Percentiles rank a stretch among this genome's conserved stretches.
These are phyloP conservation scores for Prunus kanzakura DNA, from an alignment of 306 rosid genomes.

Conservation along the genomic window DNA sequence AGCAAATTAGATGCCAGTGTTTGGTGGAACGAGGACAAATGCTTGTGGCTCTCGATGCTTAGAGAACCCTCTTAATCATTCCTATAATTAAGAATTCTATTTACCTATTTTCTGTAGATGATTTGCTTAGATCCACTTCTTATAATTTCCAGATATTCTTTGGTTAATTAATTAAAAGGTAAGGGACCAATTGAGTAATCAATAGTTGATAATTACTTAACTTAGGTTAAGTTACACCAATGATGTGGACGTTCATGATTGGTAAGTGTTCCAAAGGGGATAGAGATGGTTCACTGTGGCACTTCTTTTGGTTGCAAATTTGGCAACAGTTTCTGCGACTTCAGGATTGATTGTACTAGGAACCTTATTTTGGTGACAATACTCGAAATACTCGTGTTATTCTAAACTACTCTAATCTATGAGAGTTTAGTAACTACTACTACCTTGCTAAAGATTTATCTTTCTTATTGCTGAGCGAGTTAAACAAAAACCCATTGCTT, in stretches of 20 bases:
- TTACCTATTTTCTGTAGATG: not conserved
- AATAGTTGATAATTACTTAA: not conserved
- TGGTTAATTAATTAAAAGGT: not conserved
- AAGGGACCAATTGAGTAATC: not conserved
- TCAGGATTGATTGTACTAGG: conserved; percentile 4
- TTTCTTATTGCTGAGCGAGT: not conserved
- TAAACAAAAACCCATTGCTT: not conserved
- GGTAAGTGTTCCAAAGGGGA: conserved; percentile 1
- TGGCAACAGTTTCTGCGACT: conserved; percentile 7
- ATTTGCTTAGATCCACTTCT: not conserved
- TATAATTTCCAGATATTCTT: conserved; percentile 3
- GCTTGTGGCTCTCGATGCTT: conserved; percentile 25
- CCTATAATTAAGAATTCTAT: not conserved
- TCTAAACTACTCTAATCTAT: no score
- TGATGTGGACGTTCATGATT: conserved; percentile 29
- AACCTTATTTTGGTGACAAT: not conserved
- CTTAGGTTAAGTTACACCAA: conserved; percentile 4
- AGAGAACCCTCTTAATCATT: conserved; percentile 27
- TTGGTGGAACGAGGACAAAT: conserved; percentile 12
- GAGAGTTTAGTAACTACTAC: not conserved
- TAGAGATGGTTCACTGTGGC: conserved; percentile 19
- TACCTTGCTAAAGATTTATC: not conserved
- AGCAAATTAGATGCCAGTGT: conserved; percentile 25
- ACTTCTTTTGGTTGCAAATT: conserved; percentile 20
- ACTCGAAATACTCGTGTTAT: not conserved